Evolutionary conservation across 768 basidiomycete species (phyloP).

Genomic region (Boletellus emodensis): DNA sequence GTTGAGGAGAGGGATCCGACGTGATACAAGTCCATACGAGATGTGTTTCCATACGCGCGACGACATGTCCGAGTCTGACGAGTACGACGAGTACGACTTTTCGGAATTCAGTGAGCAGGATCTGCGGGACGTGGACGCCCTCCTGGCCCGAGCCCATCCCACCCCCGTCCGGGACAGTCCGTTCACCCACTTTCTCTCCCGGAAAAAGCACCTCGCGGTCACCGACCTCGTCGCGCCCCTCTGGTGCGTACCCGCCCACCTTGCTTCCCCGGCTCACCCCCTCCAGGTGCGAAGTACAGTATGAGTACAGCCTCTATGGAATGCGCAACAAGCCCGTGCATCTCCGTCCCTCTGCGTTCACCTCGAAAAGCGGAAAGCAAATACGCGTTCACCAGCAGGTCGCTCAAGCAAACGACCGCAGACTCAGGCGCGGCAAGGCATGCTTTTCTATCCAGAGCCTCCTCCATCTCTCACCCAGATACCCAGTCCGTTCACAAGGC

Average conservation of each 20-base stretch:
- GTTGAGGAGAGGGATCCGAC: neutral
- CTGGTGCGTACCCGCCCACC: conserved; percentile 42
- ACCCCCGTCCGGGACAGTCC: conserved; percentile 40
- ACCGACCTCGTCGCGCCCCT: conserved; percentile 58
- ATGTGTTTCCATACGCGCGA: too few relatives aligned
- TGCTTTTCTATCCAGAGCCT: conserved; percentile 5
- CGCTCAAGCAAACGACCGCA: conserved; percentile 52
- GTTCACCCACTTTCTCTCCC: conserved; percentile 40
- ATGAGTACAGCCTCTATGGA: conserved; percentile 70
- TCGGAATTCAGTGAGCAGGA: conserved; percentile 58
- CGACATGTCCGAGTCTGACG: conserved; percentile 25
- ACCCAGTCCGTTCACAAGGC: conserved; percentile 67
- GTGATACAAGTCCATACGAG: conserved; percentile 3
- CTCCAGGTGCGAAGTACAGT: conserved; percentile 74
- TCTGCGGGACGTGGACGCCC: conserved; percentile 37
- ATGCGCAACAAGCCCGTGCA: conserved; percentile 46
- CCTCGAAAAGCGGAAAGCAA: conserved; percentile 52
- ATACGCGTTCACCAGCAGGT: conserved; percentile 51
- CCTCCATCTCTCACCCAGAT: neutral
- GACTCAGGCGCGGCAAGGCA: conserved; percentile 53
- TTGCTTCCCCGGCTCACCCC: neutral
- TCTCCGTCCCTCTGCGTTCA: conserved; percentile 53
- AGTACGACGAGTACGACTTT: conserved; percentile 49
- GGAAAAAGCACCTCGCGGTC: conserved; percentile 47
- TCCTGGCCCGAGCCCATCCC: conserved; percentile 6